Percentiles rank a stretch among this genome's conserved stretches.
Evolutionary conservation across 306 rosid species (phyloP).

Genomic region (Lathyrus sativus): DNA sequence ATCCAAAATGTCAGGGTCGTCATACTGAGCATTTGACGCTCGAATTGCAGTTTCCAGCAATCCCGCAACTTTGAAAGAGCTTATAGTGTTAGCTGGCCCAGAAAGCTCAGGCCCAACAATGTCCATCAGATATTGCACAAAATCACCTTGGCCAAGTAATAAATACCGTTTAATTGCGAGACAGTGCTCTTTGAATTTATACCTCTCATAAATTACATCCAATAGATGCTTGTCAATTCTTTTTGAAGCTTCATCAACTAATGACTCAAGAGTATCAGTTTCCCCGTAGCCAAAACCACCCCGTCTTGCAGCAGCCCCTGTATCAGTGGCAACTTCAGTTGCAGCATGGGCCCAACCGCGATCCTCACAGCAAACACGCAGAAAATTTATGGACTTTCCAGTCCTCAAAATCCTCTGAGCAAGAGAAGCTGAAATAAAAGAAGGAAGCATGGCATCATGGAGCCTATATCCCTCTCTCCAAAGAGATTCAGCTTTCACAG

Average conservation of each 20-base stretch:
- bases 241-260: slow-evolving; percentile 91
- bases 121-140: slow-evolving; percentile 96
- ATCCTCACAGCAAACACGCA: slow-evolving; percentile 95
- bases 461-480: slow-evolving; percentile 97
- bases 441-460: slow-evolving; percentile 90
- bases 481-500: slow-evolving; percentile 93
- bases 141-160: slow-evolving; percentile 94
- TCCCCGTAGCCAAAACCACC: slow-evolving; percentile 92
- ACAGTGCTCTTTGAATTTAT: slow-evolving; percentile 93
- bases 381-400: slow-evolving; percentile 94
- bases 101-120: slow-evolving; percentile 96
- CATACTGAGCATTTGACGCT: slow-evolving; percentile 93
- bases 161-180: slow-evolving; percentile 92
- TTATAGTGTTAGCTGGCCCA: slow-evolving; percentile 89
- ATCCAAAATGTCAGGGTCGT: slow-evolving; percentile 92
- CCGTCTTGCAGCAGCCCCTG: slow-evolving; percentile 71
- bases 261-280: slow-evolving; percentile 86
- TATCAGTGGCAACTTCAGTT: slow-evolving; percentile 72
- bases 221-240: slow-evolving; percentile 88
- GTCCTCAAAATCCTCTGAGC: slow-evolving; percentile 93
- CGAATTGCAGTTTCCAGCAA: slow-evolving; percentile 90
- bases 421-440: slow-evolving; percentile 84
- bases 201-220: slow-evolving; percentile 78
- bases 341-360: slow-evolving; percentile 91
- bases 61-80: slow-evolving; percentile 91